phyloP scores from a whole-genome alignment of 2,329 filamentous ascomycete species.

The Neopestalotiopsis clavispora region DNA sequence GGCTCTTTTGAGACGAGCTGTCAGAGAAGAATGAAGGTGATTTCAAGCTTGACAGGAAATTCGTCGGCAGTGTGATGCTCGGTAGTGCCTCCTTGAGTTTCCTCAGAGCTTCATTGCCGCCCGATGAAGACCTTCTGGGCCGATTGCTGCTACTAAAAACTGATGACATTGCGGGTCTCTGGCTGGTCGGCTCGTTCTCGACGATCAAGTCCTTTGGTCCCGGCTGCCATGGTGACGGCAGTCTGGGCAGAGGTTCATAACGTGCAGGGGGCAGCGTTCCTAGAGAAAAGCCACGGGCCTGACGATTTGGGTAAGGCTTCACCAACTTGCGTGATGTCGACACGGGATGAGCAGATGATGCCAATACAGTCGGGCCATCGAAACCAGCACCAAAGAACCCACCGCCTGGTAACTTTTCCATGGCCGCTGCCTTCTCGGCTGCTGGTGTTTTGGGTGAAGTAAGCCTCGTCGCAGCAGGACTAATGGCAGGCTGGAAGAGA shows the following conservation, averaged over 20 bases:
- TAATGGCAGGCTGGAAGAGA: conserved; percentile 64
- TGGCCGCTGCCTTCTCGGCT: conserved; percentile 60
- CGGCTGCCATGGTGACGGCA: conserved; percentile 46
- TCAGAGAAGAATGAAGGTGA: conserved; percentile 46
- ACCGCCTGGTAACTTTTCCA: conserved; percentile 47
- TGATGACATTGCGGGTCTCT: conserved; percentile 45
- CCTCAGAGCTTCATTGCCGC: conserved; percentile 61
- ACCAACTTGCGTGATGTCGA: conserved; percentile 15
- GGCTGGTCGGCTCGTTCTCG: conserved; percentile 30
- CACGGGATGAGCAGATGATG: conserved; percentile 1
- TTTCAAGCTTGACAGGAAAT: conserved; percentile 42
- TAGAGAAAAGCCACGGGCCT: conserved; percentile 33
- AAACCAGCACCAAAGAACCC: conserved; percentile 42
- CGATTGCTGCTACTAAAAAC: conserved; percentile 51
- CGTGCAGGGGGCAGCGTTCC: conserved; percentile 30
- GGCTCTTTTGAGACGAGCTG: conserved; percentile 32
- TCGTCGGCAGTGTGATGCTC: conserved; percentile 53
- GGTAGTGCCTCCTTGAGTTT: conserved; percentile 61
- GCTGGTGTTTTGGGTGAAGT: conserved; percentile 60
- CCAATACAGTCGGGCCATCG: conserved; percentile 35
- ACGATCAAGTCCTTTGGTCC: conserved; percentile 44
- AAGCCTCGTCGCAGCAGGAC: conserved; percentile 59
- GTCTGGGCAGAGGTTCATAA: conserved; percentile 22
- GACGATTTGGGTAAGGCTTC: conserved; percentile 23
- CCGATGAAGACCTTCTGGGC: conserved; percentile 57